Evolutionary conservation across 106 monocot genomes (phyloP), one percentile per base, ranked within the genome.

Genomic region (Phalaenopsis equestris): DNA sequence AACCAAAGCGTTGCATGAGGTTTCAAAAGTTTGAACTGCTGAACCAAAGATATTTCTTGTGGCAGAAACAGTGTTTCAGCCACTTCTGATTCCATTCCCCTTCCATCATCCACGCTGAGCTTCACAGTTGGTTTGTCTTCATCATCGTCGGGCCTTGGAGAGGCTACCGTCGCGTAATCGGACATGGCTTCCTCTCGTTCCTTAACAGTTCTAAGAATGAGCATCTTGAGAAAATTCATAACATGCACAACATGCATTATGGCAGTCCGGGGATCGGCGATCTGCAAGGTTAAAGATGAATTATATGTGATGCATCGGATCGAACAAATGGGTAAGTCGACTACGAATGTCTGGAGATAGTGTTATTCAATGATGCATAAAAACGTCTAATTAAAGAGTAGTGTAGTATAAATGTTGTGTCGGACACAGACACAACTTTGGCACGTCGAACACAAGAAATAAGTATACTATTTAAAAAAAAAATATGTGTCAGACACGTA

Each of bases 181-280:
- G 74, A 74, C 7, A 43, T 3, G 42, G 74, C 74, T 18, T 74
- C 42, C 74, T 74, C 74, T 74, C 74, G 42, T 43, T 74, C 74
- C 43, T 43, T 74, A 43, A 74, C 42, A 1, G 42, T 74, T 74
- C 43, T 15, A 10, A 36, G 6, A 38, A 74, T 74, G 6, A 74
- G 74, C 74, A 74, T 74, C 43, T 43, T 42, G 74, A 74, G 74
- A 43, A 74, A 74, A n/a, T 74, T 74, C 74, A 74, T 74, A 18
- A 74, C 74, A 8, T 43, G 74, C 17, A 74, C 74, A 19, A 74
- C 74, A 19, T 74, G 74, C 74, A 74, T 74, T 36, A 74, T 36
- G 17, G 74, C 74, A 1, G 74, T 74, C 41, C 42, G 42, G 36
- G 74, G 74, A 74, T 74, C 74, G 19, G 74, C 74, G 43, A 74